Conservation (phyloP, 2,329 filamentous ascomycete genomes). For the Alternaria hordeiaustralica region DNA sequence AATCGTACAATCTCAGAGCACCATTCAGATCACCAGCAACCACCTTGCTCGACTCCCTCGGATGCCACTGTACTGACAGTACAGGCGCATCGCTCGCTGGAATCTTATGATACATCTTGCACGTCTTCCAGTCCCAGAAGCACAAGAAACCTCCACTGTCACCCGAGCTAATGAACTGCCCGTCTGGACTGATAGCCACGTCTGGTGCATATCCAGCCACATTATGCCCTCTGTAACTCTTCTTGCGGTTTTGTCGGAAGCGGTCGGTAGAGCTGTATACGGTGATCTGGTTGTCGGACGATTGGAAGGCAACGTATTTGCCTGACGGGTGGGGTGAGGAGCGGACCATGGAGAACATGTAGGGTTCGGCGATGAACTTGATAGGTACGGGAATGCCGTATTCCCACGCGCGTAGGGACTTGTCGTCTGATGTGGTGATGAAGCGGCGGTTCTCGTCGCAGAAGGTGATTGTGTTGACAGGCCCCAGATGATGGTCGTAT, state of each 20-base stretch:
- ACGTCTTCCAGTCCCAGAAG: slow-evolving; percentile 99
- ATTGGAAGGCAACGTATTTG: slow-evolving; percentile 94
- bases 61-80: slow-evolving; percentile 92
- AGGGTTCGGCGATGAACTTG: slow-evolving; percentile 96
- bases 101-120: slow-evolving; percentile 98
- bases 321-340: slow-evolving; percentile 83
- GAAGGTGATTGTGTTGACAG: slow-evolving; percentile 97
- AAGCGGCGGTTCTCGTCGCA: slow-evolving; percentile 94
- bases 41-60: slow-evolving; percentile 95
- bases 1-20: slow-evolving; percentile 93
- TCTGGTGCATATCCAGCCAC: slow-evolving; percentile 94
- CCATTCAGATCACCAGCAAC: slow-evolving; percentile 90
- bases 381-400: slow-evolving; percentile 98
- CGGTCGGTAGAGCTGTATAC: slow-evolving; percentile 95
- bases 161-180: slow-evolving; percentile 86
- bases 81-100: slow-evolving; percentile 81
- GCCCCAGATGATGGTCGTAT: slow-evolving; percentile 97
- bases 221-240: slow-evolving; percentile 94
- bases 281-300: slow-evolving; percentile 92
- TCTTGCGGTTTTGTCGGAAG: slow-evolving; percentile 97
- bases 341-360: slow-evolving; percentile 96
- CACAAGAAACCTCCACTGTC: slow-evolving; percentile 89
- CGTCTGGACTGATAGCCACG: slow-evolving; percentile 85
- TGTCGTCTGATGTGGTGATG: slow-evolving; percentile 98
- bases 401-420: slow-evolving; percentile 95